Conservation (phyloP, 768 basidiomycete species). For the Rhodosporidiobolus odoratus region DNA sequence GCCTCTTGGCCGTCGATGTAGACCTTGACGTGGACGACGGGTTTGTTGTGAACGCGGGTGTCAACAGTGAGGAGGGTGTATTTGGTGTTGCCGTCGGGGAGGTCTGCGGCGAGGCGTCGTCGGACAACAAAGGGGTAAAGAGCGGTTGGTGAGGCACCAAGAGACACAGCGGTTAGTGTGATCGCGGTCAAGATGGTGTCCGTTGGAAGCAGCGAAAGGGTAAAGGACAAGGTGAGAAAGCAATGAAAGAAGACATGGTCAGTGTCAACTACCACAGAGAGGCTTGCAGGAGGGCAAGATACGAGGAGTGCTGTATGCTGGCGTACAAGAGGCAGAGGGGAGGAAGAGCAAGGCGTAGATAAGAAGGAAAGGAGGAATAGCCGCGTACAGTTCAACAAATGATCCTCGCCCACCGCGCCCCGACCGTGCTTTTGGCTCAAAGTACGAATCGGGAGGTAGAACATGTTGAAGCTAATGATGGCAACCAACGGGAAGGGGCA, state of each 20-base stretch:
- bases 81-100: slow-evolving; percentile 63
- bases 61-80: slow-evolving; percentile 69
- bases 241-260: no score
- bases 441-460: slow-evolving; percentile 43
- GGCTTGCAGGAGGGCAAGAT: no score
- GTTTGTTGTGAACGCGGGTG: slow-evolving; percentile 55
- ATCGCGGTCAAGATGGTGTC: neutral
- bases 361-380: no score
- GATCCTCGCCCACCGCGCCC: slow-evolving; percentile 41
- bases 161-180: slow-evolving; percentile 15
- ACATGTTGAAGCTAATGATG: slow-evolving; percentile 43
- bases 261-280: no score
- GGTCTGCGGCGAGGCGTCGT: slow-evolving; percentile 46
- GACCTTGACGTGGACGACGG: slow-evolving; percentile 57
- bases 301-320: no score
- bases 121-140: slow-evolving; percentile 52
- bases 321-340: slow-evolving; percentile 39
- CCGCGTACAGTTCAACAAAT: slow-evolving; percentile 40
- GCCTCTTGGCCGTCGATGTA: slow-evolving; percentile 59
- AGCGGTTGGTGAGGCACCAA: slow-evolving; percentile 51
- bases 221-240: no score
- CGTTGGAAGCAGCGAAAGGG: slow-evolving; percentile 51
- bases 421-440: slow-evolving; percentile 30
- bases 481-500: no score
- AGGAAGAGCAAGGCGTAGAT: neutral